Evolutionary conservation across 306 rosid genomes (phyloP).

Genomic region (Prunus salicina): DNA sequence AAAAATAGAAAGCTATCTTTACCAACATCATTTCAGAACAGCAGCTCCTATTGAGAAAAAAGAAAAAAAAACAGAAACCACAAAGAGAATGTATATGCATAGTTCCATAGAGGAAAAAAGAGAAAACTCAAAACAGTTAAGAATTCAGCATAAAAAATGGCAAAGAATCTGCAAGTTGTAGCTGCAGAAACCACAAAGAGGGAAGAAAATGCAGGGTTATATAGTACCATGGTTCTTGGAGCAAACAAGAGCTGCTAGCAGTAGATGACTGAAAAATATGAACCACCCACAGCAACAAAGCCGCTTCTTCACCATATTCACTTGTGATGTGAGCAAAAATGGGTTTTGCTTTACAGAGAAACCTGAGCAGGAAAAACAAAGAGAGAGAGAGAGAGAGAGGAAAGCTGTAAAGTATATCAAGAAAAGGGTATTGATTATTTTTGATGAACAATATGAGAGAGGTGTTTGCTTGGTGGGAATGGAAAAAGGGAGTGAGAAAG

Average conservation of each 20-base stretch:
- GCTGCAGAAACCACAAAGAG: neutral
- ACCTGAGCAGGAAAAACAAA: neutral
- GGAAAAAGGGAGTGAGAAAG: slow-evolving; percentile 9
- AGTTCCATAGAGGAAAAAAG: neutral
- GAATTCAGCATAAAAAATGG: neutral
- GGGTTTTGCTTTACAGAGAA: slow-evolving; percentile 28
- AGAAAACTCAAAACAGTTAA: neutral
- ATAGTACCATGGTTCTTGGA: slow-evolving; percentile 68
- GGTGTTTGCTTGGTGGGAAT: slow-evolving; percentile 20
- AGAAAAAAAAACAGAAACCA: neutral
- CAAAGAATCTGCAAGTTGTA: neutral
- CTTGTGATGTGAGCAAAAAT: slow-evolving; percentile 14
- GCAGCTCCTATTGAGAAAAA: neutral
- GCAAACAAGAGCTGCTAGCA: slow-evolving; percentile 54
- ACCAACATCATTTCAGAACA: neutral
- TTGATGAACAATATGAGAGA: neutral
- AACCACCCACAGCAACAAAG: slow-evolving; percentile 31
- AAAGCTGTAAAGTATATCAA: slow-evolving; percentile 1
- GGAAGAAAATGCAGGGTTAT: neutral
- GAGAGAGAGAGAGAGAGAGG: slow-evolving; percentile 9
- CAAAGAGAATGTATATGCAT: neutral
- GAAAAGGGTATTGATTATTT: slow-evolving; percentile 13
- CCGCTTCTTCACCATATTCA: slow-evolving; percentile 47
- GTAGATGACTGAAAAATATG: slow-evolving; percentile 33
- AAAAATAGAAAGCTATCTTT: neutral